Conservation (phyloP, 2,329 filamentous ascomycete species). For the Periconia macrospinosa region DNA sequence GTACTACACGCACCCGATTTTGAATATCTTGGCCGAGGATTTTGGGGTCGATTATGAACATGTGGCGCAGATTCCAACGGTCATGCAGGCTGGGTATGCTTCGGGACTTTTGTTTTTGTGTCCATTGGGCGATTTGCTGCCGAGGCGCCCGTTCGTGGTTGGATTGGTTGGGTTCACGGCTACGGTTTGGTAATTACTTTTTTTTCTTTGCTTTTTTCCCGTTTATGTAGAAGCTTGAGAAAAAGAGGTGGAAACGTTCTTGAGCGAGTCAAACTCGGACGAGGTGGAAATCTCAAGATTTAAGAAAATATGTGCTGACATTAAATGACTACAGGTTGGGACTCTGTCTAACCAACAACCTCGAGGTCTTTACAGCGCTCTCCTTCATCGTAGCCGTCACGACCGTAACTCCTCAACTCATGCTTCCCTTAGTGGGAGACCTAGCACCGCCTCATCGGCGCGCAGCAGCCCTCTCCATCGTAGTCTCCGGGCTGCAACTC, state of each 20-base stretch:
- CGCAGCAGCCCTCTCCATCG: conserved; percentile 71
- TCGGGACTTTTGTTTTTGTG: conserved; percentile 73
- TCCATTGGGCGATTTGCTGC: conserved; percentile 71
- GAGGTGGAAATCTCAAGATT: background rate
- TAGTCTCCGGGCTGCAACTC: conserved; percentile 73
- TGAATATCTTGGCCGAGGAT: conserved; percentile 72
- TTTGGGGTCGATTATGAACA: conserved; percentile 72
- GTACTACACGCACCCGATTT: conserved; percentile 79
- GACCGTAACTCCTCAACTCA: conserved; percentile 73
- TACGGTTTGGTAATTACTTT: conserved; percentile 60
- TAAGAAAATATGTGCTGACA: background rate
- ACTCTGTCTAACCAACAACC: conserved; percentile 68
- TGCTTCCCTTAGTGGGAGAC: conserved; percentile 80
- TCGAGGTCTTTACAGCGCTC: conserved; percentile 66
- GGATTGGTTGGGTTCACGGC: conserved; percentile 68
- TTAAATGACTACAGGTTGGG: conserved; percentile 60
- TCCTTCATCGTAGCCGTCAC: conserved; percentile 76
- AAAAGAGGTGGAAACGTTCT: background rate
- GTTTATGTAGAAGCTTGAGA: too few species aligned
- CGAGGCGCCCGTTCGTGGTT: conserved; percentile 70
- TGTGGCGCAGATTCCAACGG: conserved; percentile 69
- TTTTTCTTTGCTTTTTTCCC: background rate
- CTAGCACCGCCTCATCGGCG: conserved; percentile 70
- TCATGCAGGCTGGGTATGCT: conserved; percentile 80
- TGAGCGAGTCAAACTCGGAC: background rate